Base-by-base conservation (phyloP, 306 rosid species). In the Lathyrus oleraceus region DNA sequence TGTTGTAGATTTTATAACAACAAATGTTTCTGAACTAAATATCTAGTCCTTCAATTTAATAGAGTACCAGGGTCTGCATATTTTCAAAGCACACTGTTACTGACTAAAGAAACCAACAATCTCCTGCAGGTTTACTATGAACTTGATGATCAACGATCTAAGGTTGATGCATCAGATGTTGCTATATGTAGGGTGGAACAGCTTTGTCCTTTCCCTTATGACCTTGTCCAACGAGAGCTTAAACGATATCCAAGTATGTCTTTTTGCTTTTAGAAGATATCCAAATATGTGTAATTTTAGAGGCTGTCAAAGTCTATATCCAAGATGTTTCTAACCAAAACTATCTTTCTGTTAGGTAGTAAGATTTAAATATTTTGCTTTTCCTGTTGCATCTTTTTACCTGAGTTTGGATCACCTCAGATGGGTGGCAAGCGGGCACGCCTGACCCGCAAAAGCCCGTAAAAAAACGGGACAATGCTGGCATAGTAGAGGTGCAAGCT, bases 181-280 rank as follows among this genome's bases (percentile, higher is more conserved):
- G 98, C 97, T 39, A 81, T 94, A 56, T 88, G 98, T 76, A 81
- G 98, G 82, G 96, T 94, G 81, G 96, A 94, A 67, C 98, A 94
- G 63, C 96, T 94, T 61, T 91, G 96, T 59, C 99, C 99, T 75
- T 94, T 91, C 86, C 99, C 97, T 4, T 94, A 94, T 8, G 92
- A 94, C 83, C 99, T 91, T 23, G 84, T 89, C 64, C 97, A 87
- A 74, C 81, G 96, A 53, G 99, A 94, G 83, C 89, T 94, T 74
- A 94, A 91, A 76, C 79, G 96, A 79, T 94, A 94, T 85, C 99
- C 99, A 65, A 94, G 99, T 91, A 91, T 9, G 92, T 70, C 36
- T 20, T 21, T 56, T 43, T 30, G 1, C 17, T 28, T 40, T 19
- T 72, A 39, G 62, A 54, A 52, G 20, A 47, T 15, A 47, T 52